These are phyloP conservation scores for Stevia rebaudiana DNA, from an alignment of 140 eudicot genomes.

Conservation along the genomic window DNA sequence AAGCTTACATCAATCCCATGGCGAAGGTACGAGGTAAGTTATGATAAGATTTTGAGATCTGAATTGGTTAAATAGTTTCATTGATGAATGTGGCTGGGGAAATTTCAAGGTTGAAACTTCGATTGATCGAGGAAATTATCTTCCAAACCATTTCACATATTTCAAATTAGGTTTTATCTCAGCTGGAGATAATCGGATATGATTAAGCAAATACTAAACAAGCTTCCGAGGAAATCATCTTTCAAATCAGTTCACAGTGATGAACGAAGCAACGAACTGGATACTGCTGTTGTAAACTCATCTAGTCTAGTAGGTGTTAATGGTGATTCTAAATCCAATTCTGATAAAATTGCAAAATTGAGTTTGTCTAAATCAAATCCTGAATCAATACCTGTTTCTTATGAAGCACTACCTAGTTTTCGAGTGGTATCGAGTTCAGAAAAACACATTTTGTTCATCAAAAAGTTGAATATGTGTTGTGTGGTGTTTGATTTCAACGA, in stretches of 20 bases:
- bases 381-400: conserved; percentile 23
- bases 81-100: conserved; percentile 10
- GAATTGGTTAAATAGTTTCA: background rate
- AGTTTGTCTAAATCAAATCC: background rate
- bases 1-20: background rate
- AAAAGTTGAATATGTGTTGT: conserved; percentile 60
- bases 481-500: conserved; percentile 60
- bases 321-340: conserved; percentile 22
- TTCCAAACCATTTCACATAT: background rate
- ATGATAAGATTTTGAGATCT: background rate
- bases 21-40: conserved; percentile 24
- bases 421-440: conserved; percentile 47
- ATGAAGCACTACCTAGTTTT: conserved; percentile 58
- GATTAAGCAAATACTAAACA: conserved; percentile 64
- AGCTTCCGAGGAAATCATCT: conserved; percentile 67
- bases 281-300: conserved; percentile 20
- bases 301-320: conserved; percentile 19
- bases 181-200: conserved; percentile 23
- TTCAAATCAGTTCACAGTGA: conserved; percentile 47
- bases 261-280: conserved; percentile 23
- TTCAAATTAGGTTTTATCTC: conserved; percentile 19
- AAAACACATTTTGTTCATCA: conserved; percentile 49
- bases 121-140: background rate
- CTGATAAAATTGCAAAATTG: conserved; percentile 19
- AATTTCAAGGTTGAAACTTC: conserved; percentile 16